phyloP scores from a whole-genome alignment of 2,329 filamentous ascomycete species.

The Ascochyta viciae-villosae region DNA sequence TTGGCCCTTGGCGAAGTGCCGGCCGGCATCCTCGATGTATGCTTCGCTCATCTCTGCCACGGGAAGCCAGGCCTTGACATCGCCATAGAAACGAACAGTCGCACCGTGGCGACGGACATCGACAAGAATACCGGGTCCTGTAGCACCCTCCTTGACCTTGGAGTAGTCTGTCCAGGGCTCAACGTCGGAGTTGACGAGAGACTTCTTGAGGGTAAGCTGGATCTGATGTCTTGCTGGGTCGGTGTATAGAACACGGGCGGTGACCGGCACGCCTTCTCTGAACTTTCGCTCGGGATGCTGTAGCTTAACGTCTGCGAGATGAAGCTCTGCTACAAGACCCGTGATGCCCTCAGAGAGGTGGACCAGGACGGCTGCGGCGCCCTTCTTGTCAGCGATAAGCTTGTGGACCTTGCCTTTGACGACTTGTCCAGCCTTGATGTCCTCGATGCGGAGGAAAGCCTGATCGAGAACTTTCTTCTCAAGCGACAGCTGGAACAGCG shows the following conservation, averaged over 20 bases:
- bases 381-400: conserved; percentile 77
- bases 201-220: conserved; percentile 92
- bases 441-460: conserved; percentile 88
- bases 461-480: conserved; percentile 84
- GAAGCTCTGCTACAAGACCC: conserved; percentile 86
- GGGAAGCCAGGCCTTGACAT: conserved; percentile 84
- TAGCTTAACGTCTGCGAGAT: conserved; percentile 85
- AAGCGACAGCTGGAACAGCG: conserved; percentile 83
- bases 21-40: conserved; percentile 84
- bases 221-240: conserved; percentile 78
- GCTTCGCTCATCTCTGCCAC: conserved; percentile 98
- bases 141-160: conserved; percentile 75
- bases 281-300: conserved; percentile 98
- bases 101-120: conserved; percentile 81
- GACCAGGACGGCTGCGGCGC: conserved; percentile 81
- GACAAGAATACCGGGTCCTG: conserved; percentile 85
- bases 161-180: conserved; percentile 79
- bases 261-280: conserved; percentile 82
- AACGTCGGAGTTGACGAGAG: conserved; percentile 86
- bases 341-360: conserved; percentile 85
- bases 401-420: conserved; percentile 87
- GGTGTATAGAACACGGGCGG: conserved; percentile 82
- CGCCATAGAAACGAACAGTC: conserved; percentile 89
- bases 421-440: conserved; percentile 80
- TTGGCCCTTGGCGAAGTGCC: conserved; percentile 90